Conservation (phyloP, 1,284 basidiomycete species). For the Rhizoctonia solani region DNA sequence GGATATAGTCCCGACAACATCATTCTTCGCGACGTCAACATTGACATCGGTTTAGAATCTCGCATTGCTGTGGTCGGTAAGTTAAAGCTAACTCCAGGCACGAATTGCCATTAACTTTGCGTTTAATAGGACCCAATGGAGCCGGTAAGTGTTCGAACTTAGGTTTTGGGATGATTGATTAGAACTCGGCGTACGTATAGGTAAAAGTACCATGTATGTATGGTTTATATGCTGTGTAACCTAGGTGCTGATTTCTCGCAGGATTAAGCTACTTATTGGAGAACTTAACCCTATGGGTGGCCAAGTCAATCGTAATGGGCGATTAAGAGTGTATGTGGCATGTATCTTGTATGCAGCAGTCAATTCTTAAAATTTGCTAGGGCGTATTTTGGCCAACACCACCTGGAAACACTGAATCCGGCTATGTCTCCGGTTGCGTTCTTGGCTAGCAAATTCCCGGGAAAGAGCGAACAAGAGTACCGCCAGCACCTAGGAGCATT, state of each 20-base stretch:
- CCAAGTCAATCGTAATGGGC: slow-evolving; percentile 87
- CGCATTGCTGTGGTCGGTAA: slow-evolving; percentile 83
- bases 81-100: neutral
- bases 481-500: slow-evolving; percentile 95
- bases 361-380: slow-evolving; percentile 47
- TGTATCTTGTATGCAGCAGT: neutral
- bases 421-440: slow-evolving; percentile 90
- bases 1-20: slow-evolving; percentile 84
- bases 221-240: slow-evolving; percentile 16
- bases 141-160: slow-evolving; percentile 48
- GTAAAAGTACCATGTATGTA: slow-evolving; percentile 76
- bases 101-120: neutral
- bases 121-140: slow-evolving; percentile 54
- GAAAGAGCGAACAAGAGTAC: slow-evolving; percentile 96
- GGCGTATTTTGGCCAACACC: slow-evolving; percentile 97
- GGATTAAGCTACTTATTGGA: slow-evolving; percentile 94
- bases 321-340: slow-evolving; percentile 75
- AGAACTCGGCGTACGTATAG: slow-evolving; percentile 64
- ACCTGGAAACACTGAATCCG: slow-evolving; percentile 90
- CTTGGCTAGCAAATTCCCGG: slow-evolving; percentile 88
- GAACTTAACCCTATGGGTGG: slow-evolving; percentile 81
- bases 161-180: neutral
- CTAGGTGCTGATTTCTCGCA: slow-evolving; percentile 42
- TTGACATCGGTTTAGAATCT: slow-evolving; percentile 89
- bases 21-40: slow-evolving; percentile 81